Evolutionary conservation across 345 rosid genomes (phyloP), one percentile per base, ranked within the genome.

Genomic region (Nephelium lappaceum): DNA sequence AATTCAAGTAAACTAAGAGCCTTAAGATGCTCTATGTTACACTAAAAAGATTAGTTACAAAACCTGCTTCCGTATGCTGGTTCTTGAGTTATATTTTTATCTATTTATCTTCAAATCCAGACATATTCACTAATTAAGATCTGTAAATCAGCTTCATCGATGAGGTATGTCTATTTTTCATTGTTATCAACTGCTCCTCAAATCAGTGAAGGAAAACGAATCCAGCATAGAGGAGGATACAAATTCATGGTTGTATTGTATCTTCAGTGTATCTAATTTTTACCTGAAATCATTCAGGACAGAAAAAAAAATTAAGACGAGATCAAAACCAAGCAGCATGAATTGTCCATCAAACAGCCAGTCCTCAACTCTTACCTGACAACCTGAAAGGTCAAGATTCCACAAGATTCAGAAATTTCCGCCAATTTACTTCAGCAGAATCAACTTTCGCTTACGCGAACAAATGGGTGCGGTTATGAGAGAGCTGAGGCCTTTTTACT

Each of bases 401-500:
- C 38, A 31, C 23, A 10, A 72, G 53, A 71, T 67, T n/a, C 39
- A 43, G 21, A 63, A 71, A 24, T 9, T 12, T 27, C 11, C 47
- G 19, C 73, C 67, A 15, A 67, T n/a, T 15, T 12, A 42, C 71
- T 49, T 66, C 10, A 67, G 49, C 49, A 23, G 60, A 38, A 42
- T 64, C 23, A 15, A 11, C 9, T 71, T 23, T 53, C 19, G 76
- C 89, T 96, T 88, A 94, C 93, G 91, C 88, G 85, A 96, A 96
- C 81, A 91, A 80, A 51, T 89, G 91, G 78, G 85, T 81, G 75
- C 91, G 93, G 68, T 80, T 83, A 27, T 97, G 97, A 77, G 97
- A 92, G 67, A 91, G 91, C 87, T 93, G 99, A 77, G 97, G 94
- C 71, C 98, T 91, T 84, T 93, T 94, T 72, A 96, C 90, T 8